Percentiles rank a stretch among this genome's conserved stretches.
phyloP scores from a whole-genome alignment of 371 early-diverging fungal species.

The Funneliformis caledonium region DNA sequence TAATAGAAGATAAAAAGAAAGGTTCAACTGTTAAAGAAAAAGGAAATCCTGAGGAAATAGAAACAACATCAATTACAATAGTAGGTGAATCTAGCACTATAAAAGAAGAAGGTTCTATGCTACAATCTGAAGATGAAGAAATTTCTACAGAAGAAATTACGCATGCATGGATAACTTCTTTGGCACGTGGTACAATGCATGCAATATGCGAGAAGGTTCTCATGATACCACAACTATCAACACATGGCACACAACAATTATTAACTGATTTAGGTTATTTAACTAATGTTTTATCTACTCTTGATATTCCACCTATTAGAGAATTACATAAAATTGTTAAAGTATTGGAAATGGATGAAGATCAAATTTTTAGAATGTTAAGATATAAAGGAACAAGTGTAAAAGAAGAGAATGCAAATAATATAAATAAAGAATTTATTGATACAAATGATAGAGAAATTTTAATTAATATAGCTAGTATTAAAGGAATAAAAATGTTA shows the following conservation, averaged over 20 bases:
- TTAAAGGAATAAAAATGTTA: conserved; percentile 25
- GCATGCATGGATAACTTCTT: conserved; percentile 71
- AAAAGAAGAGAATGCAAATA: neutral
- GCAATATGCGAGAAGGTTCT: conserved; percentile 51
- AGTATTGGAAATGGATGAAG: conserved; percentile 36
- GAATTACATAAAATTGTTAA: conserved; percentile 41
- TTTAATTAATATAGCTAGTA: conserved; percentile 23
- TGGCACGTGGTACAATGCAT: conserved; percentile 64
- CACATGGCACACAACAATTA: conserved; percentile 60
- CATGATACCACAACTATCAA: conserved; percentile 50
- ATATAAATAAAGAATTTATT: conserved; percentile 10
- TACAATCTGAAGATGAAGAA: conserved; percentile 41
- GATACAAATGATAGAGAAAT: conserved; percentile 20
- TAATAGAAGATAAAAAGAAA: neutral
- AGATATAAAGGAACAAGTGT: neutral
- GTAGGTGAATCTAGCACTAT: neutral
- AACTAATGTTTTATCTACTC: conserved; percentile 62
- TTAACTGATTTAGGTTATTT: conserved; percentile 67
- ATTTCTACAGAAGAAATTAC: conserved; percentile 53
- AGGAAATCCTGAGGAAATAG: neutral
- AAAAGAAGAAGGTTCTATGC: neutral
- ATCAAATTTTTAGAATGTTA: neutral
- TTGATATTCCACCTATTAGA: conserved; percentile 61
- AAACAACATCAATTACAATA: conserved; percentile 3
- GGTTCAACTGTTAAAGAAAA: neutral